Conservation (phyloP, 441 rosid genomes). For the Brassica hybrid region DNA sequence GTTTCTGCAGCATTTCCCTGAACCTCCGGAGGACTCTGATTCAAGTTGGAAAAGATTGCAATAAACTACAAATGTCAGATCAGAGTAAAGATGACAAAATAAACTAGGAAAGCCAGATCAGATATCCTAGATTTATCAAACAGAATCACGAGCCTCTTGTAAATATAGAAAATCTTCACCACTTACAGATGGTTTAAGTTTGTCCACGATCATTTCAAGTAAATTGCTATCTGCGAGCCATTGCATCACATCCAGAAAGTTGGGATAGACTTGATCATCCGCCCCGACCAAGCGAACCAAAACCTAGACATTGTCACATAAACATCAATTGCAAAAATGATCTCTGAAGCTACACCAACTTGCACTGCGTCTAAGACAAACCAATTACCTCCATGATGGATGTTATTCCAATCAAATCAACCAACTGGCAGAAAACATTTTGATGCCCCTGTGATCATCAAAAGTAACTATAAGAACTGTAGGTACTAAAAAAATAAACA, state of each 20-base stretch:
- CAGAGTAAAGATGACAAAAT: slow-evolving; percentile 36
- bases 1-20: slow-evolving; percentile 95
- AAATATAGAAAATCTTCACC: slow-evolving; percentile 20
- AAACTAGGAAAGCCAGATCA: slow-evolving; percentile 11
- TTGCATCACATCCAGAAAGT: slow-evolving; percentile 94
- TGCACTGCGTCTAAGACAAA: slow-evolving; percentile 15
- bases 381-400: slow-evolving; percentile 94
- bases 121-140: slow-evolving; percentile 22
- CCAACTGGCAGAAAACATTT: slow-evolving; percentile 81
- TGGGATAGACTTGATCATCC: slow-evolving; percentile 92
- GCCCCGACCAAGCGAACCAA: slow-evolving; percentile 92
- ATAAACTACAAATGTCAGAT: slow-evolving; percentile 30
- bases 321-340: slow-evolving; percentile 8
- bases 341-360: neutral
- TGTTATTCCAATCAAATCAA: slow-evolving; percentile 97
- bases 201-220: slow-evolving; percentile 93
- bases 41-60: slow-evolving; percentile 36
- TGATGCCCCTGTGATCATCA: slow-evolving; percentile 71
- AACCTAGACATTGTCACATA: slow-evolving; percentile 56
- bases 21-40: slow-evolving; percentile 82
- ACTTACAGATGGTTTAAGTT: slow-evolving; percentile 88
- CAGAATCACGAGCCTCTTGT: slow-evolving; percentile 16
- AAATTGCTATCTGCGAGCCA: slow-evolving; percentile 88
- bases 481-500: neutral
- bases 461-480: slow-evolving; percentile 33